phyloP scores from a whole-genome alignment of 116 monocot genomes.

The Papilionanthe hybrid region DNA sequence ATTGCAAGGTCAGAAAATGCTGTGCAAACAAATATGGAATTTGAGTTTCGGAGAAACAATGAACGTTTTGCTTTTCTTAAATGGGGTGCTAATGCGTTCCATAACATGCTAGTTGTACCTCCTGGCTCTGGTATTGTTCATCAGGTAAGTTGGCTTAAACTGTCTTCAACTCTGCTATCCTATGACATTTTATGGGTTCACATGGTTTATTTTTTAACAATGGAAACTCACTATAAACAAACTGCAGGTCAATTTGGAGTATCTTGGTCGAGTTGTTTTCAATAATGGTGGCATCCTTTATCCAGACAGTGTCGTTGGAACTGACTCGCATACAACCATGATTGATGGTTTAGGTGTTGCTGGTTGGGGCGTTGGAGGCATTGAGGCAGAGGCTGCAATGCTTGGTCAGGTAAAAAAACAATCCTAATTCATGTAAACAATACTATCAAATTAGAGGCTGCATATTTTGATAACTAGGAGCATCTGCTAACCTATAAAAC shows the following conservation, averaged over 20 bases:
- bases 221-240: not conserved
- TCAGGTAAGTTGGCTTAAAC: conserved; percentile 37
- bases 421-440: not conserved
- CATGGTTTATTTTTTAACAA: not conserved
- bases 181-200: not conserved
- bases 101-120: conserved; percentile 84
- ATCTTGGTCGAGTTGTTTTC: conserved; percentile 77
- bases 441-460: not conserved
- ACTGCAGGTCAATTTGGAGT: conserved; percentile 82
- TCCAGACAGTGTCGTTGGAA: conserved; percentile 82
- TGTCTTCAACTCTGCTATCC: not conserved
- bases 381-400: conserved; percentile 86
- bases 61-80: conserved; percentile 80
- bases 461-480: not conserved
- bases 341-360: conserved; percentile 84
- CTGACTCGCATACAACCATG: conserved; percentile 91
- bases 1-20: conserved; percentile 79
- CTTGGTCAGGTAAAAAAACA: conserved; percentile 72
- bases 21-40: conserved; percentile 68
- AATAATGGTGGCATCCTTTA: conserved; percentile 55
- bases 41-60: conserved; percentile 68
- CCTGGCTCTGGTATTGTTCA: conserved; percentile 89
- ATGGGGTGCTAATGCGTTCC: conserved; percentile 73
- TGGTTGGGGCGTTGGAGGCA: conserved; percentile 94
- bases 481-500: not conserved